Evolutionary conservation across 805 yeast genomes (phyloP).

Genomic region (Lachancea sp.): DNA sequence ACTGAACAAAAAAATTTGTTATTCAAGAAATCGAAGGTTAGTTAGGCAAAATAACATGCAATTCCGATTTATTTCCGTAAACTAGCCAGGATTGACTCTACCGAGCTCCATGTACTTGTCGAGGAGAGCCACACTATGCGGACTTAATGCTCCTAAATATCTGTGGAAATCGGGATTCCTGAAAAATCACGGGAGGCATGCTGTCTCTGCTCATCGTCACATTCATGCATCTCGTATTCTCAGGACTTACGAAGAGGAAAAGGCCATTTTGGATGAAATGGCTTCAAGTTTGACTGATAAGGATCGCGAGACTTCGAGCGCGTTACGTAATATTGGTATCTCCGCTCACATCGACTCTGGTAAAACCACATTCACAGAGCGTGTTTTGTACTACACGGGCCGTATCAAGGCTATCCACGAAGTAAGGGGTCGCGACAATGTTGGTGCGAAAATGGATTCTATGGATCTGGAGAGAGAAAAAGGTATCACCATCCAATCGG

Average conservation of each 20-base stretch:
- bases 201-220: slow-evolving; percentile 16
- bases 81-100: too few species aligned
- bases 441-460: slow-evolving; percentile 99
- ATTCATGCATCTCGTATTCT: slow-evolving; percentile 33
- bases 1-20: neutral
- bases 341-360: slow-evolving; percentile 99
- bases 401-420: slow-evolving; percentile 95
- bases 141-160: neutral
- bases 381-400: slow-evolving; percentile 94
- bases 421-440: slow-evolving; percentile 93
- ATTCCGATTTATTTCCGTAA: too few species aligned
- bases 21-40: neutral
- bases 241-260: slow-evolving; percentile 64
- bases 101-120: slow-evolving; percentile 1
- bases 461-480: slow-evolving; percentile 98
- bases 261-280: slow-evolving; percentile 57
- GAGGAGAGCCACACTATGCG: neutral
- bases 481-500: slow-evolving; percentile 97
- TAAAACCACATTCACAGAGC: slow-evolving; percentile 95
- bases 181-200: neutral
- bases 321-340: slow-evolving; percentile 90
- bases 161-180: neutral
- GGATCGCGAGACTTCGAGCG: slow-evolving; percentile 46
- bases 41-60: too few species aligned
- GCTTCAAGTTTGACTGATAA: slow-evolving; percentile 40